These are phyloP conservation scores for Zelonia costaricensis DNA, from an alignment of 208 protist species.

Conservation along the genomic window DNA sequence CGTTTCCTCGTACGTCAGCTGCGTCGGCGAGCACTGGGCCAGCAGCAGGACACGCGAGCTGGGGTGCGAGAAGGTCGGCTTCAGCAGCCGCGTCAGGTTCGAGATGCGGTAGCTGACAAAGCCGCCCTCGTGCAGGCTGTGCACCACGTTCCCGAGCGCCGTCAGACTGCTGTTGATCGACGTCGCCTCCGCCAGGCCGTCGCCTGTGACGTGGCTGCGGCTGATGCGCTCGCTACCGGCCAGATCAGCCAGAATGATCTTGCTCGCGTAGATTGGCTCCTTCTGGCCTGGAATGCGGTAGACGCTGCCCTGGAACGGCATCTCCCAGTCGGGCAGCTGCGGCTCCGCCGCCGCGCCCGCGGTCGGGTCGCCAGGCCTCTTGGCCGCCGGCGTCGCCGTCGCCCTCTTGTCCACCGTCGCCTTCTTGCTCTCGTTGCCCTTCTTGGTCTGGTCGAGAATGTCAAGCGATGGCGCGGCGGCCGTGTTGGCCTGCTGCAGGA, in stretches of 20 bases:
- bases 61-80: constrained; percentile 80
- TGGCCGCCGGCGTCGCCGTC: constrained; percentile 11
- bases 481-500: constrained; percentile 77
- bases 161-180: constrained; percentile 94
- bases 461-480: constrained; percentile 62
- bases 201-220: constrained; percentile 61
- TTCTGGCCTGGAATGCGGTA: constrained; percentile 62
- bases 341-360: constrained; percentile 3
- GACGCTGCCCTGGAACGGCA: constrained; percentile 80
- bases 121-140: constrained; percentile 77
- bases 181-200: constrained; percentile 82
- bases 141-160: constrained; percentile 92
- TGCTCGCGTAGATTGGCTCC: constrained; percentile 80
- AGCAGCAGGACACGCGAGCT: constrained; percentile 86
- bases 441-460: constrained; percentile 48
- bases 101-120: constrained; percentile 90
- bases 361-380: constrained; percentile 7
- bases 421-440: constrained; percentile 29
- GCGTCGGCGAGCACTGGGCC: constrained; percentile 79
- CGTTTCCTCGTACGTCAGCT: constrained; percentile 85
- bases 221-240: constrained; percentile 91
- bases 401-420: constrained; percentile 4
- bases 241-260: constrained; percentile 93
- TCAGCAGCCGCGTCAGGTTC: constrained; percentile 89
- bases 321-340: constrained; percentile 42